phyloP scores from a whole-genome alignment of 805 yeast genomes.

The Candida corydali region DNA sequence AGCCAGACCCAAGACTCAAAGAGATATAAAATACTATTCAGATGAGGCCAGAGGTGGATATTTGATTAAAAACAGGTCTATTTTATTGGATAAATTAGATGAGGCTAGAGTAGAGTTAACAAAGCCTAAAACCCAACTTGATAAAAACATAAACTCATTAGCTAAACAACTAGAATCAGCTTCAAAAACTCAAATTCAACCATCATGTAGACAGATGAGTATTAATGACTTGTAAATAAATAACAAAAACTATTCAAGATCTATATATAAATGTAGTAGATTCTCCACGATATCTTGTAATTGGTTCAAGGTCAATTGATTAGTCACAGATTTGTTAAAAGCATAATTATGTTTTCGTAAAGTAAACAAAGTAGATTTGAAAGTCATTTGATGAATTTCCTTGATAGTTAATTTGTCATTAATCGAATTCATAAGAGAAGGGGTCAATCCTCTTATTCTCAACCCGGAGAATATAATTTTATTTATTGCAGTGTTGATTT shows the following conservation, averaged over 20 bases:
- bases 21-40: slow-evolving; percentile 76
- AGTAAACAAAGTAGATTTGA: slow-evolving; percentile 34
- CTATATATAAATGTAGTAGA: slow-evolving; percentile 33
- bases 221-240: slow-evolving; percentile 7
- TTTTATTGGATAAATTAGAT: slow-evolving; percentile 34
- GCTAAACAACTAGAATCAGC: slow-evolving; percentile 35
- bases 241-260: slow-evolving; percentile 13
- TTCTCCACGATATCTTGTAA: slow-evolving; percentile 39
- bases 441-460: slow-evolving; percentile 36
- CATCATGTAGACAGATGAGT: slow-evolving; percentile 11
- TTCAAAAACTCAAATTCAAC: slow-evolving; percentile 13
- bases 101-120: slow-evolving; percentile 10
- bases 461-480: slow-evolving; percentile 38
- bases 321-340: slow-evolving; percentile 14
- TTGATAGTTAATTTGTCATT: slow-evolving; percentile 34
- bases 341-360: slow-evolving; percentile 32
- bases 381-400: slow-evolving; percentile 40
- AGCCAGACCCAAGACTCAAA: slow-evolving; percentile 81
- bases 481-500: slow-evolving; percentile 28
- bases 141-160: slow-evolving; percentile 30
- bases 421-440: slow-evolving; percentile 14
- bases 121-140: slow-evolving; percentile 15
- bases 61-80: slow-evolving; percentile 40
- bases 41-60: slow-evolving; percentile 74
- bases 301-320: slow-evolving; percentile 16